Evolutionary conservation across 192 early-diverging fungal genomes (phyloP), one percentile per base, ranked within the genome.

Genomic region (Coemansia sp.): DNA sequence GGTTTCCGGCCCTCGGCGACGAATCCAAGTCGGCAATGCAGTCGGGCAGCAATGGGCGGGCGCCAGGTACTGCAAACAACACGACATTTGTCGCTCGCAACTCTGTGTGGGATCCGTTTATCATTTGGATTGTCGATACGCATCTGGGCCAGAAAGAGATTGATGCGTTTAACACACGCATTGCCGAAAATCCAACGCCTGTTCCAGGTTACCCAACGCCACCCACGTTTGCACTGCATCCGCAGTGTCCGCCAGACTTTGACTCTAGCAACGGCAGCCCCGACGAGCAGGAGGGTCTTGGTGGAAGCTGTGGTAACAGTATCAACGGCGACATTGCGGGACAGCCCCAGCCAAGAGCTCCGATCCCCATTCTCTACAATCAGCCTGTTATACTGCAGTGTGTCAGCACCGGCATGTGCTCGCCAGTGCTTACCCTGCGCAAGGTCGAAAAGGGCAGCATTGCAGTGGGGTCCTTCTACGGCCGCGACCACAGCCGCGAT

Each of bases 351-450:
- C 61, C 85, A 13, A 68, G 76, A 11, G 84, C 82, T 43, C 86
- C 87, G 11, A 90, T 88, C 3, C 88, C 90, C 16, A 92, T 94
- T 49, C 87, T 90, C 62, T 97, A 94, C 69, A 94, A 94, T 73
- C 93, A 97, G 71, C 87, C 86, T 1, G 87, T 97, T 61, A 92
- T 97, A 3, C 82, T 97, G 45, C 90, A 94, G 74, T 91, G 94
- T 68, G 83, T 92, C n/a, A 89, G 87, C 62, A 95, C 95, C 2
- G 95, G 95, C 12, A 80, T 95, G 67, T 88, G 90, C 46, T 90
- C 88, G 55, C 88, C 88, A 0, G 89, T 92, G 41, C 86, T 97
- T 85, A 87, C 94, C 40, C 86, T 95, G 68, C 89, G 92, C 45
- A 91, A 92, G 68, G 88, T 93, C 4, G 95, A 97, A 68, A 92